Conservation (phyloP, 1,284 basidiomycete genomes). For the Puccinia sorghi region DNA sequence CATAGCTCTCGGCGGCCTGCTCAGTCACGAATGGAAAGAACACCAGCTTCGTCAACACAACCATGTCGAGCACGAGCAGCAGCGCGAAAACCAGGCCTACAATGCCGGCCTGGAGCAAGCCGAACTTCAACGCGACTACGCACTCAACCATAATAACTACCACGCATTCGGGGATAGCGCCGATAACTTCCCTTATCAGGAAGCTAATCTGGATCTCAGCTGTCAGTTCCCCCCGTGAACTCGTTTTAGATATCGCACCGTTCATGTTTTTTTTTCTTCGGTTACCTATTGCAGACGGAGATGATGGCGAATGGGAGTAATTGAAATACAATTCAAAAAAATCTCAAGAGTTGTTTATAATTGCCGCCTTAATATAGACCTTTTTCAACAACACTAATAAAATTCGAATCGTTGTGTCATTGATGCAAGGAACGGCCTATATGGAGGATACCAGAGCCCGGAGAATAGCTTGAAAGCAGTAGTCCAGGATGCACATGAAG, state of each 20-base stretch:
- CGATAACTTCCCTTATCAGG: background rate
- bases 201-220: constrained; percentile 18
- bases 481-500: no score
- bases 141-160: background rate
- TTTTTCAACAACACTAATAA: no score
- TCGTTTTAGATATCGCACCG: no score
- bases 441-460: no score
- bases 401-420: no score
- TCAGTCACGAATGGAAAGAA: constrained; percentile 39
- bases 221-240: no score
- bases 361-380: no score
- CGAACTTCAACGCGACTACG: constrained; percentile 17
- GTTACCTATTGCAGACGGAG: background rate
- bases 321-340: no score
- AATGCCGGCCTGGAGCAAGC: constrained; percentile 18
- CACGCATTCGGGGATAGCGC: background rate
- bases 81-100: constrained; percentile 22
- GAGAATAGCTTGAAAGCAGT: no score
- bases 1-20: constrained; percentile 24
- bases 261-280: constrained; percentile 15
- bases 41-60: constrained; percentile 26
- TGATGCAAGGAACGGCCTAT: no score
- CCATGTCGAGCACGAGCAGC: constrained; percentile 15
- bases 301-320: constrained; percentile 22
- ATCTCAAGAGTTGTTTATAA: no score